Evolutionary conservation across 176 grass and related monocot species (phyloP), one percentile per base, ranked within the genome.

Genomic region (Rhynchospora breviuscula): DNA sequence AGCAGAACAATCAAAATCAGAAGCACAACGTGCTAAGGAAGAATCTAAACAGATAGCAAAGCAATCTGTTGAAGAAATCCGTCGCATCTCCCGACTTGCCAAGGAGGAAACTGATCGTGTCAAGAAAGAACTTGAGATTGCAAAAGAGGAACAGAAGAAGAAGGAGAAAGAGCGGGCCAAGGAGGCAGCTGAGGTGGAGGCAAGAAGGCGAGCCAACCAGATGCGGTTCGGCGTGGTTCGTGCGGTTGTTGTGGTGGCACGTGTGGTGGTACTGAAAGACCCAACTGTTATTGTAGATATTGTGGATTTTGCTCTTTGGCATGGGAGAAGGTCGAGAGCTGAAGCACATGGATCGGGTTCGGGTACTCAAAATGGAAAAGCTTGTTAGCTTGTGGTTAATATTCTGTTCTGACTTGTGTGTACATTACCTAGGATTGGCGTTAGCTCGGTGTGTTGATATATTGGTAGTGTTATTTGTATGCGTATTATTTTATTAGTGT

Each of bases 221-320:
- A 82, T 59, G 63, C 21, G 62, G n/a, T 17, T 82, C 1, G 80
- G 62, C 44, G 26, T 82, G 6, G 80, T 82, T 48, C 58, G 80
- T 65, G 80, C 80, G 1, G 61, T 82, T 66, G 60, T 67, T 23
- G 80, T 82, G n/a, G 62, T 82, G 44, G 80, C 80, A 17, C 58
- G 80, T 51, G 80, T 82, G 8, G 61, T 82, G 4, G 62, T 82
- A 35, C 25, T 82, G 10, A 82, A 54, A 46, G 80, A 82, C 21
- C 80, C 80, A 52, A 82, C 80, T 17, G 80, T 82, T 49, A 82
- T 82, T 51, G 80, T 82, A n/a, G 80, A 82, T 82, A 82, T 82
- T 68, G 44, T 82, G 45, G 80, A 82, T 47, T 67, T 82, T 82
- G 80, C 25, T 19, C 47, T 82, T 18, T 82, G 80, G 80, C 60